Evolutionary conservation across 176 grass and related monocot genomes (phyloP).

Genomic region (Bonia amplexicaulis): DNA sequence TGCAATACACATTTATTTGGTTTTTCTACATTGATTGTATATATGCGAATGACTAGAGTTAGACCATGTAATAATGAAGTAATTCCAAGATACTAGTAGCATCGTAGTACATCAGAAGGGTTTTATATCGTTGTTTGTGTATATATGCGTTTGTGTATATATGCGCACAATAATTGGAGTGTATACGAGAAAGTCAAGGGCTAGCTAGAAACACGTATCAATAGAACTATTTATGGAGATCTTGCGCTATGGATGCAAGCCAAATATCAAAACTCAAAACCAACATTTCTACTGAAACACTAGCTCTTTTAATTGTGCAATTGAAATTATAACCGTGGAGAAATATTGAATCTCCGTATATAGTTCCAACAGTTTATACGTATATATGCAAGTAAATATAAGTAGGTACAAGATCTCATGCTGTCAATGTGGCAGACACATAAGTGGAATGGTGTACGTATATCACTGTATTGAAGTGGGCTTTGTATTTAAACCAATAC

Average conservation of each 20-base stretch:
- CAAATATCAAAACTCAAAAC: background rate
- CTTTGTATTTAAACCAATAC: constrained; percentile 14
- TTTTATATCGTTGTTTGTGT: background rate
- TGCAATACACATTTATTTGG: background rate
- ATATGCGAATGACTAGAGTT: background rate
- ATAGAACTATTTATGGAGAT: constrained; percentile 3
- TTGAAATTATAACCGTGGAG: background rate
- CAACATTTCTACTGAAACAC: background rate
- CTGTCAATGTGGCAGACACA: constrained; percentile 8
- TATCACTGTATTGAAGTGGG: constrained; percentile 16
- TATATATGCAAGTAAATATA: background rate
- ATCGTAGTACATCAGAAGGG: background rate
- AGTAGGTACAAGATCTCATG: constrained; percentile 14
- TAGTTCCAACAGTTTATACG: background rate
- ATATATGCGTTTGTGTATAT: background rate
- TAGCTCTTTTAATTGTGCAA: background rate
- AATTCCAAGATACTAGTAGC: background rate
- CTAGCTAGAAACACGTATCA: background rate
- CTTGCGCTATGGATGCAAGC: background rate
- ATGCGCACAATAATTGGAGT: constrained; percentile 7
- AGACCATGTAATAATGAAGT: background rate
- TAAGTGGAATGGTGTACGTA: constrained; percentile 18
- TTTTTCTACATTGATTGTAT: background rate
- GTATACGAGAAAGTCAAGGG: constrained; percentile 27
- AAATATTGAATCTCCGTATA: background rate